Conservation (phyloP, 2,329 filamentous ascomycete species). For the Xylariaceae sp. region DNA sequence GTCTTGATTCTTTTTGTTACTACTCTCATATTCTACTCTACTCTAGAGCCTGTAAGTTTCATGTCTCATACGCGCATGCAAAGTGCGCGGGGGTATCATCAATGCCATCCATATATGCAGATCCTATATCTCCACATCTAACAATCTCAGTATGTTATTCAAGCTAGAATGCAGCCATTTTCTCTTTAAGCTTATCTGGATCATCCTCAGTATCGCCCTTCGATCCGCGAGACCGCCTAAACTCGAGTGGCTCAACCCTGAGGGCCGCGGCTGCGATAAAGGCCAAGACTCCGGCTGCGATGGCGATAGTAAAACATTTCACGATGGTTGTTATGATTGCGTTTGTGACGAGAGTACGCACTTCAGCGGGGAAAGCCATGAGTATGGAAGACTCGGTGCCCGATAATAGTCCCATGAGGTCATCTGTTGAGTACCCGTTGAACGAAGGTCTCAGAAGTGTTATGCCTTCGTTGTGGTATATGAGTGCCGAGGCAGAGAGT, state of each 20-base stretch:
- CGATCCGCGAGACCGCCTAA: constrained; percentile 3
- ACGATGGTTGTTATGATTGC: constrained; percentile 27
- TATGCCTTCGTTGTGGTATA: constrained; percentile 33
- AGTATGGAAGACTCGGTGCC: constrained; percentile 26
- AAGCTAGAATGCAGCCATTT: not conserved
- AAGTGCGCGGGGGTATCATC: not conserved
- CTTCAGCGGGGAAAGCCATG: constrained; percentile 14
- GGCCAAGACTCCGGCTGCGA: constrained; percentile 24
- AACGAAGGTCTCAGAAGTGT: constrained; percentile 17
- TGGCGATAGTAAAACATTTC: constrained; percentile 24
- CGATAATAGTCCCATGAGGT: constrained; percentile 28
- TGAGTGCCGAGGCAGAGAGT: constrained; percentile 26
- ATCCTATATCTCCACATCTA: no score
- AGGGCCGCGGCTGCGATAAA: constrained; percentile 18
- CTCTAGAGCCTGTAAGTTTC: not conserved
- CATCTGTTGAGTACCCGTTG: constrained; percentile 18
- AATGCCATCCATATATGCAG: not conserved
- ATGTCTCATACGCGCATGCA: not conserved
- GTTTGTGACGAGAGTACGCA: constrained; percentile 17
- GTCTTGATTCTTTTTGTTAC: no score
- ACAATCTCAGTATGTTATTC: no score
- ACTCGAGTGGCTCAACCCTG: constrained; percentile 11
- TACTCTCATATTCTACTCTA: constrained; percentile 1
- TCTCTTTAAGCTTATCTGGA: not conserved
- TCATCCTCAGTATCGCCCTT: not conserved